Percentiles rank a stretch among this genome's conserved stretches.
Conservation (phyloP, 75 land plant species). For the Cupressus sempervirens region DNA sequence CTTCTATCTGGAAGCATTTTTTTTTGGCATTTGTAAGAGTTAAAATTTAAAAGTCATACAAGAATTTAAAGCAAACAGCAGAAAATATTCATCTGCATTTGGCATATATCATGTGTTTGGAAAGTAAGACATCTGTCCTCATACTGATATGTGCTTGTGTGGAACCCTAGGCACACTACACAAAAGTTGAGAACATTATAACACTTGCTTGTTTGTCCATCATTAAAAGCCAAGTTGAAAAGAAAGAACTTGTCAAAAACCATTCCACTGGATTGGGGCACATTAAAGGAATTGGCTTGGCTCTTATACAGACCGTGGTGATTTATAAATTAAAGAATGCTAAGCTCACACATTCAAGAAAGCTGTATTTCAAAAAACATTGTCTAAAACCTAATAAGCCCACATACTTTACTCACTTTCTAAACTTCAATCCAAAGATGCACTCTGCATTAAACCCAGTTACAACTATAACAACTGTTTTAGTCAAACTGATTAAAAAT, state of each 20-base stretch:
- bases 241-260: not conserved
- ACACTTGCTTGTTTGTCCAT: not conserved
- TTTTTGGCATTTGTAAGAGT: not conserved
- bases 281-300: not conserved
- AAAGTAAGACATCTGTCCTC: not conserved
- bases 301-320: not conserved
- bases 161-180: not conserved
- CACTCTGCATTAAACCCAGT: not conserved
- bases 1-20: not conserved
- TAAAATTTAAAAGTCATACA: no score
- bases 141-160: not conserved
- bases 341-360: not conserved
- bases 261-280: not conserved
- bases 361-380: not conserved
- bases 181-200: not conserved
- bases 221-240: not conserved
- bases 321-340: not conserved
- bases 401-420: not conserved
- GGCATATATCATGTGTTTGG: not conserved
- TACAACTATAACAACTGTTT: not conserved
- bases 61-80: not conserved
- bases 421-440: not conserved
- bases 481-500: not conserved
- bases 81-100: not conserved
- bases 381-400: not conserved